Base-by-base conservation (phyloP, 495 filamentous ascomycete species). In the Penicillium maclennaniae region DNA sequence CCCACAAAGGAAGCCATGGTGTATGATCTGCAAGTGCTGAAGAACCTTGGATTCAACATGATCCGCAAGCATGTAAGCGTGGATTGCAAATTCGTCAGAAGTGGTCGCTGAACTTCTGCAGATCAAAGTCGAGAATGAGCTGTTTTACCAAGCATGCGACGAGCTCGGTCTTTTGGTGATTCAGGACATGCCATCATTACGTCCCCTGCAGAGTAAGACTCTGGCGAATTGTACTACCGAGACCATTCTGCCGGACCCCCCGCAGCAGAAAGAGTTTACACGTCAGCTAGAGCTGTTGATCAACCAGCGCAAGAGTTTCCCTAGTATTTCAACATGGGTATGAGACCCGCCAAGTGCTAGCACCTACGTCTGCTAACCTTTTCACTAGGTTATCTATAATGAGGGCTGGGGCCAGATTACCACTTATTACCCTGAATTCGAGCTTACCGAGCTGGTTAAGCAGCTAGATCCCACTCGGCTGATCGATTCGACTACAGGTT, bases 131-230 rank as follows among this genome's bases (percentile, higher is more conserved):
- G 85, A 88, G 59, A 70, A 77, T 0, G 79, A 80, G 7, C 69
- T 87, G 7, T 88, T 83, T 66, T 87, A 87, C 63, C 74, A 60
- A 28, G 82, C 84, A 20, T 85, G 82, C 54, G 85, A 88, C 45
- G 71, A 81, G 42, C 60, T 87, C 0, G 85, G 85, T 7, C 64
- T 87, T 2, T 61, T 87, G 26, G 71, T 88, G 17, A 79, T 87
- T 49, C 84, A 87, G 56, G 85, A 88, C 55, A 87, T 87, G 84
- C 84, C 84, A 1, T 74, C 83, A 0, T 69, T 84, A 61, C 71
- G 71, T 4, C 73, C 69, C 1, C 25, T 62, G 12, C 57, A 69
- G 49, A 49, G 28, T 28, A 44, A 25, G 47, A 56, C 49, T 14
- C 45, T 47, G 38, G 37, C 41, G 3, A 41, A 49, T 43, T 38